Percentiles rank a stretch among this genome's conserved stretches.
phyloP scores from a whole-genome alignment of 768 basidiomycete species.

The Rhizopogon vinicolor region DNA sequence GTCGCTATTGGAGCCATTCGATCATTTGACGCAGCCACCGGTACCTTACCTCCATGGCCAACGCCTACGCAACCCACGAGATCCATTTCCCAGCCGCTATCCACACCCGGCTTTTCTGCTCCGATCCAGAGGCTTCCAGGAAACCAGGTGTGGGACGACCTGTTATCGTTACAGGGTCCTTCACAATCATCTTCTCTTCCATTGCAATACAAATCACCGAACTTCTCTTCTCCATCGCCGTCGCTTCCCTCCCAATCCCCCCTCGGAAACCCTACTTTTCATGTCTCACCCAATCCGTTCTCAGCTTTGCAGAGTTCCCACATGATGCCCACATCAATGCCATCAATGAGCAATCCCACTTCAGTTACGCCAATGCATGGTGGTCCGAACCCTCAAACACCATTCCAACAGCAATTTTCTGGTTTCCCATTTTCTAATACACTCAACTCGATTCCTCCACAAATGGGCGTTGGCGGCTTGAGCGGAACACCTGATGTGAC shows the following conservation, averaged over 20 bases:
- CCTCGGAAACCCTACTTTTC: background rate
- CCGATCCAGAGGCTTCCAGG: conserved; percentile 15
- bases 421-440: conserved; percentile 8
- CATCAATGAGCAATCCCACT: background rate
- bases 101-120: conserved; percentile 5
- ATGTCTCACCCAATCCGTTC: conserved; percentile 15
- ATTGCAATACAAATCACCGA: conserved; percentile 31
- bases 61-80: conserved; percentile 12
- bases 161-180: conserved; percentile 43
- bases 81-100: conserved; percentile 34
- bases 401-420: conserved; percentile 19
- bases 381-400: conserved; percentile 21
- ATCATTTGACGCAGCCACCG: conserved; percentile 8
- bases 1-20: conserved; percentile 10
- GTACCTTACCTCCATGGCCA: conserved; percentile 5
- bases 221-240: background rate
- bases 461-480: background rate
- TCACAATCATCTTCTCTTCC: conserved; percentile 39
- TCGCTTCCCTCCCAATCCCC: conserved; percentile 13
- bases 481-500: background rate
- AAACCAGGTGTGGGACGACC: conserved; percentile 54
- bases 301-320: conserved; percentile 8
- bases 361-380: conserved; percentile 12
- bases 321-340: conserved; percentile 2
- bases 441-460: background rate